phyloP scores from a whole-genome alignment of 2,329 filamentous ascomycete species.

The Hypomyces perniciosus region DNA sequence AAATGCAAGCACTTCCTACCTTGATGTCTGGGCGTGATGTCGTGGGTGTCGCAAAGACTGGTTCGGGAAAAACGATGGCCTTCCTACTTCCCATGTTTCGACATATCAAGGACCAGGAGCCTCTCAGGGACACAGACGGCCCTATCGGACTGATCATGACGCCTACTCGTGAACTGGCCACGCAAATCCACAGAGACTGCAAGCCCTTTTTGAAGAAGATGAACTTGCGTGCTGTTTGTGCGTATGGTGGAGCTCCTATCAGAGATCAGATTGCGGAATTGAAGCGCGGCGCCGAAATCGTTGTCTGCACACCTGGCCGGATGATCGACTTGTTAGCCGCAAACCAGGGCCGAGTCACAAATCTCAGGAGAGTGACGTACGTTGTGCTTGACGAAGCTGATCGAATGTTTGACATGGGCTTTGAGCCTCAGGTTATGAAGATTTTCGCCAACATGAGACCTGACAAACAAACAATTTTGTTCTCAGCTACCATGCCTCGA shows the following conservation, averaged over 20 bases:
- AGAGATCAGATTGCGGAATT: slow-evolving; percentile 96
- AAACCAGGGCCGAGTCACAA: slow-evolving; percentile 91
- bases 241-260: slow-evolving; percentile 91
- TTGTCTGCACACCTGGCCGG: slow-evolving; percentile 90
- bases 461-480: slow-evolving; percentile 88
- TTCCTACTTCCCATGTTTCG: slow-evolving; percentile 96
- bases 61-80: slow-evolving; percentile 94
- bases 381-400: slow-evolving; percentile 96
- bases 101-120: slow-evolving; percentile 89
- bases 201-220: slow-evolving; percentile 89
- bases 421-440: slow-evolving; percentile 96
- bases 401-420: slow-evolving; percentile 99
- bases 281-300: slow-evolving; percentile 89
- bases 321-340: slow-evolving; percentile 93
- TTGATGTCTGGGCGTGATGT: slow-evolving; percentile 96
- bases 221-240: slow-evolving; percentile 79
- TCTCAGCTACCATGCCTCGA: slow-evolving; percentile 92
- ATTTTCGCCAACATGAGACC: slow-evolving; percentile 89
- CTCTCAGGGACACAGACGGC: slow-evolving; percentile 76
- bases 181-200: slow-evolving; percentile 90
- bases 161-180: slow-evolving; percentile 86
- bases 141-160: slow-evolving; percentile 87
- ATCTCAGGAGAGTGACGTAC: slow-evolving; percentile 82
- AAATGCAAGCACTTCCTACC: slow-evolving; percentile 88
- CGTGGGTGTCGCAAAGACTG: slow-evolving; percentile 94